Base-by-base conservation (phyloP, 768 basidiomycete species). In the Naganishia vaughanmartiniae region DNA sequence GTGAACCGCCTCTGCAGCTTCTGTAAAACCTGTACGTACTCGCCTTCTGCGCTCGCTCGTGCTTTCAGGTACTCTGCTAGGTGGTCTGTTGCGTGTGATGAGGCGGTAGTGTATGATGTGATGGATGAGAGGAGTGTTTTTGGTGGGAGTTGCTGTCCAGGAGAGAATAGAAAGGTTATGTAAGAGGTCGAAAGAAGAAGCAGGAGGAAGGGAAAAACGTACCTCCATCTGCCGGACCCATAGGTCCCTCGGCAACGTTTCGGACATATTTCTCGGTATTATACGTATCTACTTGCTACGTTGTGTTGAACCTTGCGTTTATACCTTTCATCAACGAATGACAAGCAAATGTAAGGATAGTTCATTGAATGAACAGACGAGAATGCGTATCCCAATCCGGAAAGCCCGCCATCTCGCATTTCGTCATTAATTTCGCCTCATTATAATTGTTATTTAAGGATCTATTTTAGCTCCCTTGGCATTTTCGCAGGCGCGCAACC, bases 61-160 rank as follows among this genome's bases (percentile, higher is more conserved):
- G 81, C 78, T 53, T 76, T 77, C 72, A 75, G 79, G 46, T 80
- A 71, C 58, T 81, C 81, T 46, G 79, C 78, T 2, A 82, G 63
- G 1, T 75, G 72, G 53, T 80, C 77, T 48, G 78, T 71, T 54
- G 77, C 75, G 26, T 77, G 75, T 0, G 65, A 9, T 74, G 72
- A 9, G 80, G 48, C 15, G 42, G 42, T 42, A 2, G 42, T 42
- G 0, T 80, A 72, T 0, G 72, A 53, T 63, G 75, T 75, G 0
- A 82, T 71, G 0, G 75, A 53, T 36, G 48, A 66, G 28, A 78
- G 72, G 14, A 80, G 73, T n/a, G 74, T 78, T 60, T 56, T 74
- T 10, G 76, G 79, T 15, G 73, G 73, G 57, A 63, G 67, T 65
- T 24, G 60, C 57, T 68, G 63, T 26, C 63, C 63, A 67, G 60